These are phyloP conservation scores for Fusarium paranaense DNA, from an alignment of 2,329 filamentous ascomycete genomes.

Conservation along the genomic window DNA sequence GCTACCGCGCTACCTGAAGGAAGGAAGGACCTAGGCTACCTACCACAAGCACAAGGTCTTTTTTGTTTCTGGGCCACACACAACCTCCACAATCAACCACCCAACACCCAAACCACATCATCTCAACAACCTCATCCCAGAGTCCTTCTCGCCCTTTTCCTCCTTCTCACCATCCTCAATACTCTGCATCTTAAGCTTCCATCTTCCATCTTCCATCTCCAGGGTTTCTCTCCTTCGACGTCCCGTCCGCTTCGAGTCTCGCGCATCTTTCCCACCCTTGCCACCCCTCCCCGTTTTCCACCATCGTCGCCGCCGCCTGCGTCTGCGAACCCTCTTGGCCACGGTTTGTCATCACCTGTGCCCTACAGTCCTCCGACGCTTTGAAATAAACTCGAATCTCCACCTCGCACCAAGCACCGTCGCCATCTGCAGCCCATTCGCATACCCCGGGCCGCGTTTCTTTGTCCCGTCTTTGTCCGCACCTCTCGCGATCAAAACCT, in stretches of 20 bases:
- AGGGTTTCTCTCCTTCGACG: conserved; percentile 30
- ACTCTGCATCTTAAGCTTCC: conserved; percentile 24
- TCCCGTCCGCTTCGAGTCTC: conserved; percentile 14
- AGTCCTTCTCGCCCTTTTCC: conserved; percentile 18
- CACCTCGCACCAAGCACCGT: conserved; percentile 29
- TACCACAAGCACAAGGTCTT: neutral
- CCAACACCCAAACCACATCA: conserved; percentile 32
- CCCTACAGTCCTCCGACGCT: conserved; percentile 30
- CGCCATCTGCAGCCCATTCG: conserved; percentile 21
- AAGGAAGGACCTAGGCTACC: neutral
- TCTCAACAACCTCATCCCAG: conserved; percentile 31
- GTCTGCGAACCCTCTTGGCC: conserved; percentile 37
- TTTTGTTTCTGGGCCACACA: conserved; percentile 28
- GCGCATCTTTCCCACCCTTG: conserved; percentile 25
- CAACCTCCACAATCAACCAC: conserved; percentile 25
- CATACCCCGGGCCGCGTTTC: conserved; percentile 6
- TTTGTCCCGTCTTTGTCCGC: conserved; percentile 16
- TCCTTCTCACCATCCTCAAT: conserved; percentile 15
- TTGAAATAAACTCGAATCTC: conserved; percentile 11
- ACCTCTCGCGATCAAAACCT: conserved; percentile 32
- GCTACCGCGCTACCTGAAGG: neutral
- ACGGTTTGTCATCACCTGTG: conserved; percentile 40
- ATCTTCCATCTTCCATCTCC: conserved; percentile 12
- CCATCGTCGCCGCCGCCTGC: conserved; percentile 32
- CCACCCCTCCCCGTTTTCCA: conserved; percentile 40